Conservation (phyloP, 176 grass and related monocot species). For the Paspalum vaginatum region DNA sequence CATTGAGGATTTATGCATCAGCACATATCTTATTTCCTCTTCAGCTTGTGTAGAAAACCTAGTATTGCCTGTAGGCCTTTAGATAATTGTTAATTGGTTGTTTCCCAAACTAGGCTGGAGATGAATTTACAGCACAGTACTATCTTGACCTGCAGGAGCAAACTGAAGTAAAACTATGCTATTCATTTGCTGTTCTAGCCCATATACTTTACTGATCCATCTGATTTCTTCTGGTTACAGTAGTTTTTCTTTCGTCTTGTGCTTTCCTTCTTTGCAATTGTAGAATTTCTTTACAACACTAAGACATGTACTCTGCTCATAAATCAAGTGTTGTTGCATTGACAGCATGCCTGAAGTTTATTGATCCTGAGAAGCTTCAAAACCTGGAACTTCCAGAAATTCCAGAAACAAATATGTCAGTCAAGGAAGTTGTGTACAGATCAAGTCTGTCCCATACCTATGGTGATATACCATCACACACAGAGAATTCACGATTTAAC, state of each 20-base stretch:
- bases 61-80: neutral
- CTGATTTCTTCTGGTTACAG: neutral
- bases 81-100: neutral
- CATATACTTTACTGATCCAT: slow-evolving; percentile 1
- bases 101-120: neutral
- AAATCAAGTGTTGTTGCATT: slow-evolving; percentile 40
- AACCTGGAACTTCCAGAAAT: slow-evolving; percentile 62
- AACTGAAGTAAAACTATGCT: slow-evolving; percentile 4
- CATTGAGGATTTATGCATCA: neutral
- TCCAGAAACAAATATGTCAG: slow-evolving; percentile 37
- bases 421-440: slow-evolving; percentile 69
- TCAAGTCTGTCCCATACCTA: slow-evolving; percentile 35
- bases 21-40: neutral
- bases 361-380: slow-evolving; percentile 57
- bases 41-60: neutral
- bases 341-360: slow-evolving; percentile 78
- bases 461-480: slow-evolving; percentile 35
- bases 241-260: neutral
- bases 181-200: slow-evolving; percentile 19
- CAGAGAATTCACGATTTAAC: slow-evolving; percentile 62
- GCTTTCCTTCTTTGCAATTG: neutral
- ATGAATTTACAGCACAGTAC: neutral
- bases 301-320: slow-evolving; percentile 36
- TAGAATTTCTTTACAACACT: slow-evolving; percentile 19
- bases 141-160: neutral